These are phyloP conservation scores for Ophiostoma himal-ulmi DNA, from an alignment of 2,329 filamentous ascomycete genomes.

Conservation along the genomic window DNA sequence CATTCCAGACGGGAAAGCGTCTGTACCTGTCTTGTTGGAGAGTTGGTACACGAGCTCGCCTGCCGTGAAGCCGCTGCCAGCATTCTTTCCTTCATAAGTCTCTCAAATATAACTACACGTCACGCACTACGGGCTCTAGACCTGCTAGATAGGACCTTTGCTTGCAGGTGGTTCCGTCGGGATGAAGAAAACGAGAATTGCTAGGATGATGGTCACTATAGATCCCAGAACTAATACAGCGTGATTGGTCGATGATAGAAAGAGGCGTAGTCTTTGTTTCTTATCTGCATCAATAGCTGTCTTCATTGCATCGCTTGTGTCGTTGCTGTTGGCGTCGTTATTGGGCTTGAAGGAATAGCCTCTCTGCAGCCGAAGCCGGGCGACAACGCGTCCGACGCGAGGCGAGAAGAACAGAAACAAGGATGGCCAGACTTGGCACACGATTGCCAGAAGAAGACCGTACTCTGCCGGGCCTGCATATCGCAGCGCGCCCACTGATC, in stretches of 20 bases:
- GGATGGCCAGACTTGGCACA: not conserved
- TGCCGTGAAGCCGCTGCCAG: not conserved
- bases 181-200: not conserved
- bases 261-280: not conserved
- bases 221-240: not conserved
- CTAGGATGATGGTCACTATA: not conserved
- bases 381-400: not conserved
- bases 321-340: not conserved
- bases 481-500: not conserved
- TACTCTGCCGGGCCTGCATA: not conserved
- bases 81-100: not conserved
- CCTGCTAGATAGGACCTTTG: not conserved
- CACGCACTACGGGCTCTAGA: not conserved
- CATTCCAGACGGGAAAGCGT: not conserved
- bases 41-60: not conserved
- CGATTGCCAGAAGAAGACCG: not conserved
- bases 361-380: not conserved
- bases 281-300: not conserved
- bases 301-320: not conserved
- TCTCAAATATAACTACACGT: not conserved
- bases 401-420: not conserved
- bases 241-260: not conserved
- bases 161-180: not conserved
- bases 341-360: not conserved
- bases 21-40: not conserved